Evolutionary conservation across 805 yeast species (phyloP).

Genomic region (Candida piceae): DNA sequence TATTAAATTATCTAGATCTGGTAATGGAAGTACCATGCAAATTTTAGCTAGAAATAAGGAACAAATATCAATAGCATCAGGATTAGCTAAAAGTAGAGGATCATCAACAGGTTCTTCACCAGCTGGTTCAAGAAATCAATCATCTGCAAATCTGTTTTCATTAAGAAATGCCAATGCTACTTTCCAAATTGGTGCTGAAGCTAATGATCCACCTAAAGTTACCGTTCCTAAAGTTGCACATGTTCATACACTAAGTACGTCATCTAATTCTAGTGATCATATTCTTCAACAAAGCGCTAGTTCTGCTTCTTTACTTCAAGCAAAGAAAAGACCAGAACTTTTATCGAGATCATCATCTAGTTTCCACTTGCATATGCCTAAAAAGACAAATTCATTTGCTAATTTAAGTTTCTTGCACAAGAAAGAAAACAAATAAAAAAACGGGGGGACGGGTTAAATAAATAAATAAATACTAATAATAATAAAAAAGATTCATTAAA

Average conservation of each 20-base stretch:
- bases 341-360: constrained; percentile 15
- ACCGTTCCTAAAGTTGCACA: constrained; percentile 1
- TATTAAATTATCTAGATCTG: constrained; percentile 10
- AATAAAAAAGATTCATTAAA: too few relatives aligned
- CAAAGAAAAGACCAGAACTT: constrained; percentile 16
- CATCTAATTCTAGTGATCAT: too few relatives aligned
- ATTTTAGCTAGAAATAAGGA: constrained; percentile 8
- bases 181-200: not conserved
- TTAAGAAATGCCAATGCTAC: constrained; percentile 5
- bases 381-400: constrained; percentile 23
- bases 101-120: constrained; percentile 36
- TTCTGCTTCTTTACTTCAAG: too few relatives aligned
- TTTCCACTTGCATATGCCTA: constrained; percentile 15
- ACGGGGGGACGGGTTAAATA: too few relatives aligned
- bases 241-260: too few relatives aligned
- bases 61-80: constrained; percentile 16
- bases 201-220: not conserved
- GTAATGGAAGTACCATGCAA: constrained; percentile 7
- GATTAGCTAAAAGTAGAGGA: constrained; percentile 29
- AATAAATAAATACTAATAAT: too few relatives aligned
- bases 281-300: too few relatives aligned
- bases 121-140: constrained; percentile 33
- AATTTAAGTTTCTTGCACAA: constrained; percentile 21
- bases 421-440: constrained; percentile 8
- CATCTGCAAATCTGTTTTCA: constrained; percentile 26